These are phyloP conservation scores for Epichloe coenophiala DNA, from an alignment of 2,329 filamentous ascomycete species.

Conservation along the genomic window DNA sequence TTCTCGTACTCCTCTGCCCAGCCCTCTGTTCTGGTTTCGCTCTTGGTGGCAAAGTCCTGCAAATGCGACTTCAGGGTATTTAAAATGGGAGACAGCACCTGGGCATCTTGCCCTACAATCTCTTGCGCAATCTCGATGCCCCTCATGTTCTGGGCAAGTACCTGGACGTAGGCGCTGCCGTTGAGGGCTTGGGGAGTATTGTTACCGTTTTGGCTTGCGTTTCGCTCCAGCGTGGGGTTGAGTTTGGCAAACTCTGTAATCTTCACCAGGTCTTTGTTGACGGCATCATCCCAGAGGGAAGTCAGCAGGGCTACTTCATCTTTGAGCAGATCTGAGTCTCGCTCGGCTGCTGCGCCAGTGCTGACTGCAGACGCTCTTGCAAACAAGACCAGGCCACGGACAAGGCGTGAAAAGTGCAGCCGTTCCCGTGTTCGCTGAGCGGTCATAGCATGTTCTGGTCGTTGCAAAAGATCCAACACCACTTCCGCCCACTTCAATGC, in stretches of 20 bases:
- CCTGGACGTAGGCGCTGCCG: conserved; percentile 14
- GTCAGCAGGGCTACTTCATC: conserved; percentile 17
- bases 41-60: conserved; percentile 14
- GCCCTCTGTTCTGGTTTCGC: conserved; percentile 5
- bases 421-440: conserved; percentile 8
- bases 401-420: conserved; percentile 13
- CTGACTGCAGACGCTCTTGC: conserved; percentile 14
- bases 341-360: conserved; percentile 12
- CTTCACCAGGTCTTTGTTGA: conserved; percentile 9
- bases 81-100: conserved; percentile 25
- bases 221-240: conserved; percentile 10
- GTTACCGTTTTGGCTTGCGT: conserved; percentile 1
- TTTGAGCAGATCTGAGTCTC: conserved; percentile 12
- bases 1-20: conserved; percentile 15
- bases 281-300: conserved; percentile 14
- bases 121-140: conserved; percentile 32
- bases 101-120: conserved; percentile 20
- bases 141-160: conserved; percentile 19
- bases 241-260: conserved; percentile 14
- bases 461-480: conserved; percentile 38
- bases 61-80: conserved; percentile 24
- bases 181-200: conserved; percentile 9
- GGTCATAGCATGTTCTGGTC: conserved; percentile 22
- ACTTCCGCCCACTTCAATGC: conserved; percentile 32
- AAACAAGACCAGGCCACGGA: conserved; percentile 20